Conservation (phyloP, 2,329 filamentous ascomycete species). For the Cladosporium sp. region DNA sequence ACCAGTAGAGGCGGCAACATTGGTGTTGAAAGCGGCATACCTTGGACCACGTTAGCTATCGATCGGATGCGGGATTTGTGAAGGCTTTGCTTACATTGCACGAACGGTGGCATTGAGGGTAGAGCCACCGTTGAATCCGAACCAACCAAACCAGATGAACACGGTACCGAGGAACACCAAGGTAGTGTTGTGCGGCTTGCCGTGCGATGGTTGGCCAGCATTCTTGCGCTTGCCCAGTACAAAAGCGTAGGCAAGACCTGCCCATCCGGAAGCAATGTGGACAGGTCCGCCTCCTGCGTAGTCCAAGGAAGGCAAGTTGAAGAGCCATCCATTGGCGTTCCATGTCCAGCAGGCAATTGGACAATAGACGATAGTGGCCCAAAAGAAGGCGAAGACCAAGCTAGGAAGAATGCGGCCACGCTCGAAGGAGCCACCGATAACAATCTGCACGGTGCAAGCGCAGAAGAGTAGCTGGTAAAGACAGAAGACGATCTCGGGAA, state of each 20-base stretch:
- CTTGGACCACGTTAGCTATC: background rate
- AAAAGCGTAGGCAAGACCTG: conserved; percentile 64
- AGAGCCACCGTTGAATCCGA: conserved; percentile 60
- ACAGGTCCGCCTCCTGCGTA: conserved; percentile 65
- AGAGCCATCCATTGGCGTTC: conserved; percentile 67
- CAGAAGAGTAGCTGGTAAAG: conserved; percentile 67
- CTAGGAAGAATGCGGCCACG: conserved; percentile 64
- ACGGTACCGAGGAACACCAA: conserved; percentile 65
- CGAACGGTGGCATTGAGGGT: conserved; percentile 55
- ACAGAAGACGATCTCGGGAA: conserved; percentile 67
- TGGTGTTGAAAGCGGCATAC: conserved; percentile 59
- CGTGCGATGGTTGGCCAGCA: conserved; percentile 49
- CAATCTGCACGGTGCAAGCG: conserved; percentile 62
- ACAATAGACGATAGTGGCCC: conserved; percentile 66
- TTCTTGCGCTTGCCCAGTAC: conserved; percentile 61
- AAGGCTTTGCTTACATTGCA: conserved; percentile 40
- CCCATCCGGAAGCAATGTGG: conserved; percentile 63
- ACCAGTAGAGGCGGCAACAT: conserved; percentile 56
- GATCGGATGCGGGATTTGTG: background rate
- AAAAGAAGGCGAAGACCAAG: conserved; percentile 63
- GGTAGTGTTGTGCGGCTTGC: conserved; percentile 62
- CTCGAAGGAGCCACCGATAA: conserved; percentile 64
- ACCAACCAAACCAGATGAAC: conserved; percentile 66
- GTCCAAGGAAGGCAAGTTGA: conserved; percentile 59
- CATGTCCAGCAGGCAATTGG: conserved; percentile 66